Base-by-base conservation (phyloP, 306 rosid genomes). In the Fagus crenata region DNA sequence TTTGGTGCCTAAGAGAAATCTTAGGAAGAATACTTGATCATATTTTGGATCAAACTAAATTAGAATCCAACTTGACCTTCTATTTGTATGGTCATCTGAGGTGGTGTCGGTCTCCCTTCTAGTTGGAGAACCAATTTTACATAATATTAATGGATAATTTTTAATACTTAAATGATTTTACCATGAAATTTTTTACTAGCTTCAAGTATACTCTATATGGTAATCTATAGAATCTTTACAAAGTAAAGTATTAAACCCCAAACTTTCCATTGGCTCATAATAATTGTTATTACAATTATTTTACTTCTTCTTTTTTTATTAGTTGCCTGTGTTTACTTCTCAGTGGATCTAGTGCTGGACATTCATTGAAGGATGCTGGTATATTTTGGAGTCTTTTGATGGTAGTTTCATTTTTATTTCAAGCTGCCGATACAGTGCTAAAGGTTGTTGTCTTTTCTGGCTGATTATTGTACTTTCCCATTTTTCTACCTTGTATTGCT, bases 301-400 rank as follows among this genome's bases (percentile, higher is more conserved):
- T 17, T 32, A 3, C 36, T 13, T 18, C 37, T 32, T 12, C 18
- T 17, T 17, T 74, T 64, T 28, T 79, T 70, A 67, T 74, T 42
- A 54, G 64, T 80, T 82, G 80, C 64, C 46, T 74, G 39, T 81
- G 71, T 83, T 51, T 77, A 28, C 59, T 69, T 75, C 75, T 84
- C 83, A 91, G 98, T 84, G 98, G 97, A 78, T 85, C 97, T 73
- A 77, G 85, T 85, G 97, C 91, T 73, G 97, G 96, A 54, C 72
- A 86, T 83, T 89, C 93, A 78, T 85, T 93, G 60, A 86, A 83
- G 82, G 96, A 93, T 64, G 97, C 93, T 58, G 93, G 97, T 73
- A 79, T 86, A 39, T 93, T 93, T 78, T 93, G 98, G 98, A 91
- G 91, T 79, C 82, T 89, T 87, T 69, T 93, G 88, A 93, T 93